phyloP scores from a whole-genome alignment of 257 asterid species.

The Ilex asprella region DNA sequence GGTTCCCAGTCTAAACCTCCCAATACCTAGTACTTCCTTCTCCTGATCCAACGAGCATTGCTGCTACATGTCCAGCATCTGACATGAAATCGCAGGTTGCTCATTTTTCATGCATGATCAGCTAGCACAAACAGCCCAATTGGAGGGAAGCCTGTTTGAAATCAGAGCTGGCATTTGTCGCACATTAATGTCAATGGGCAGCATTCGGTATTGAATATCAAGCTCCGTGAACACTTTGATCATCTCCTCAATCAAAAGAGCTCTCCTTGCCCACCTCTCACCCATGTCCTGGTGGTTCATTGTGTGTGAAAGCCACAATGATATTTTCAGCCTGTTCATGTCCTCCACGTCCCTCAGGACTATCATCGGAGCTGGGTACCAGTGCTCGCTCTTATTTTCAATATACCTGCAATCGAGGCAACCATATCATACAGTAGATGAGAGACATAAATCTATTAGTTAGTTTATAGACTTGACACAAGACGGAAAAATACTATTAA shows the following conservation, averaged over 20 bases:
- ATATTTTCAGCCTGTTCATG: constrained; percentile 74
- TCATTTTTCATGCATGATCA: neutral
- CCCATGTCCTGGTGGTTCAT: constrained; percentile 93
- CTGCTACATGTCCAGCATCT: neutral
- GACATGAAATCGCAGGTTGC: neutral
- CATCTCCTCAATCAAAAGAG: constrained; percentile 74
- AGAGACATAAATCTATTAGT: too few species aligned
- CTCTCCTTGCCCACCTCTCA: constrained; percentile 73
- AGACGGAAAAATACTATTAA: too few species aligned
- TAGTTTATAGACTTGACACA: too few species aligned
- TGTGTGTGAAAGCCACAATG: constrained; percentile 70
- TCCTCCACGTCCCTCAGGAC: constrained; percentile 86
- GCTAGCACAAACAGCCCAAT: constrained; percentile 42
- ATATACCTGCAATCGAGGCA: constrained; percentile 42
- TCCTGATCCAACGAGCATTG: too few species aligned
- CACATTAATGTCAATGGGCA: constrained; percentile 64
- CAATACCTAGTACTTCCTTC: too few species aligned
- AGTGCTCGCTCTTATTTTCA: constrained; percentile 59
- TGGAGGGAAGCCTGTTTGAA: constrained; percentile 62
- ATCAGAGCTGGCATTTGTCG: constrained; percentile 59
- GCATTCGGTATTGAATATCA: constrained; percentile 71
- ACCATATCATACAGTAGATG: neutral
- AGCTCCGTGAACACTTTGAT: constrained; percentile 64
- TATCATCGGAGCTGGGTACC: constrained; percentile 68
- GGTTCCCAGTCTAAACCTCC: too few species aligned